Conservation (phyloP, 2,329 filamentous ascomycete species). For the Chalaropsis thielavioides region DNA sequence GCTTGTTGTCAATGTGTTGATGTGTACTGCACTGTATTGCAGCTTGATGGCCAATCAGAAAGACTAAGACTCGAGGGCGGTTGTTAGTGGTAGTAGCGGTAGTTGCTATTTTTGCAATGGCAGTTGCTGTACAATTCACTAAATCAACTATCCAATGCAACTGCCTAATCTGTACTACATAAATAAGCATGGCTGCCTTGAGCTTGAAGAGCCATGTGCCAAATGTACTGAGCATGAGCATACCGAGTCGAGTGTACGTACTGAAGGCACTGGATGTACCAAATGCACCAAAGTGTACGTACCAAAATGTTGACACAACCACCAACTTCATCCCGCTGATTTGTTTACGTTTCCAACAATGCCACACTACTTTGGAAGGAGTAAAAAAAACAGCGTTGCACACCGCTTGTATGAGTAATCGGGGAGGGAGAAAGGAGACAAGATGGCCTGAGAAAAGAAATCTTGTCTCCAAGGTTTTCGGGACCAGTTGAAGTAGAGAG, state of each 20-base stretch:
- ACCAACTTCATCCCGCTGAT: too few relatives aligned
- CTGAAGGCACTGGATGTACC: too few relatives aligned
- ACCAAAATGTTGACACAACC: too few relatives aligned
- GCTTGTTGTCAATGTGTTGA: background rate
- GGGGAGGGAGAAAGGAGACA: background rate
- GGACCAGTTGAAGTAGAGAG: too few relatives aligned
- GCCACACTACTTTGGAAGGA: background rate
- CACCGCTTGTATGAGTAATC: background rate
- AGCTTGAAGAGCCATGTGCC: too few relatives aligned
- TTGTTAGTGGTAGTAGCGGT: background rate
- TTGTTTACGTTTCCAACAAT: background rate
- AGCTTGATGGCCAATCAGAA: background rate
- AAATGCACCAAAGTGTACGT: too few relatives aligned
- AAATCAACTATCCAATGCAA: background rate
- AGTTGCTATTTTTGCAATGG: background rate
- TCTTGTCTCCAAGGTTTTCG: too few relatives aligned
- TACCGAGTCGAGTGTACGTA: too few relatives aligned
- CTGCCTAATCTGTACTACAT: background rate
- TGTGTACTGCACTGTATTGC: too few relatives aligned
- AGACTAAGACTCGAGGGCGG: background rate
- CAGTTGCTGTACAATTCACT: background rate
- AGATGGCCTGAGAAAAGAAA: background rate
- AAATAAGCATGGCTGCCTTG: too few relatives aligned
- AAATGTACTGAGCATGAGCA: too few relatives aligned
- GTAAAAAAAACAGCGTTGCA: background rate